Evolutionary conservation across 306 rosid genomes (phyloP).

Genomic region (Lathyrus sativus): DNA sequence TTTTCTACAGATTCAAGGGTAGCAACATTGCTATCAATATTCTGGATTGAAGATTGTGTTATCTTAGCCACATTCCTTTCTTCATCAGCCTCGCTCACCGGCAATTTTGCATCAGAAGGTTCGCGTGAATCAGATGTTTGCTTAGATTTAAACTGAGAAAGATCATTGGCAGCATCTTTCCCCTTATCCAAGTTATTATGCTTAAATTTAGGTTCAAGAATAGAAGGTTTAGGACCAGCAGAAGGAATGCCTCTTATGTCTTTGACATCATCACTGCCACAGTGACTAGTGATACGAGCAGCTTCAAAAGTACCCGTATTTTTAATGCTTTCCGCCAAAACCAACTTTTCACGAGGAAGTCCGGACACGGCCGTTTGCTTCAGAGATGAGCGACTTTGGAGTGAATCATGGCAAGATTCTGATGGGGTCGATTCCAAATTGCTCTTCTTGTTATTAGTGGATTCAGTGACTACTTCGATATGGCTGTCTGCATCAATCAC

Average conservation of each 20-base stretch:
- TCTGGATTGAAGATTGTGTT: constrained; percentile 43
- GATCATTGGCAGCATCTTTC: constrained; percentile 30
- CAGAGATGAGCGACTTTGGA: constrained; percentile 24
- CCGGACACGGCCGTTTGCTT: constrained; percentile 29
- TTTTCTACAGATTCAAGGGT: constrained; percentile 42
- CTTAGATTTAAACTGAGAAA: constrained; percentile 29
- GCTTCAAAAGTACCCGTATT: constrained; percentile 11
- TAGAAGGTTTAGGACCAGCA: constrained; percentile 24
- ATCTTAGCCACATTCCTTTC: constrained; percentile 38
- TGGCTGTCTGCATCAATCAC: constrained; percentile 39
- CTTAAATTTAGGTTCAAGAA: constrained; percentile 11
- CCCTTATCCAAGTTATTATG: constrained; percentile 22
- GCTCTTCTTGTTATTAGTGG: constrained; percentile 15
- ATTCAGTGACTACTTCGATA: constrained; percentile 32
- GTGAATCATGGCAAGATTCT: constrained; percentile 26
- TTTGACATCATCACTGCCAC: constrained; percentile 29
- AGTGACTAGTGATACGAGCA: constrained; percentile 16
- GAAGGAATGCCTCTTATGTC: constrained; percentile 20
- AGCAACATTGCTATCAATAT: constrained; percentile 35
- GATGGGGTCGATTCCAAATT: constrained; percentile 42
- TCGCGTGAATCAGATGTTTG: constrained; percentile 44
- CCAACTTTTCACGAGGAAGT: constrained; percentile 31
- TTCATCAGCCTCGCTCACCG: constrained; percentile 34
- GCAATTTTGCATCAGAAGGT: constrained; percentile 37
- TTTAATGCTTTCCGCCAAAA: constrained; percentile 16